A percentile compares a stretch with the other conserved stretches of the same genome.
Conservation (phyloP, 2,329 filamentous ascomycete species). For the Knufia fluminis region DNA sequence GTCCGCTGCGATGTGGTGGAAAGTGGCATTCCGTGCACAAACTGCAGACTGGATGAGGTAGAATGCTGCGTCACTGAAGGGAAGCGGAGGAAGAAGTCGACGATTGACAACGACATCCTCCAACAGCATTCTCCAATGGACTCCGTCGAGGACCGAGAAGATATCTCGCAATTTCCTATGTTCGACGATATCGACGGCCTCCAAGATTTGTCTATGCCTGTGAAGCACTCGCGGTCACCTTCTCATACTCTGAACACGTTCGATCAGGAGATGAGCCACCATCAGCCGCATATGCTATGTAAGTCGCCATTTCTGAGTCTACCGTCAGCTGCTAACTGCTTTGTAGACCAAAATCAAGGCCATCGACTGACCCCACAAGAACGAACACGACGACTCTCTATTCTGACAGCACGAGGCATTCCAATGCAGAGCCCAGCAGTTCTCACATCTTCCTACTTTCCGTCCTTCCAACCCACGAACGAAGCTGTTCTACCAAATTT, state of each 20-base stretch:
- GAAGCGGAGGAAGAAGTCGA: slow-evolving; percentile 69
- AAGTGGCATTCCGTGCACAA: slow-evolving; percentile 72
- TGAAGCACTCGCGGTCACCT: not conserved
- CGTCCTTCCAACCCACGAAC: slow-evolving; percentile 42
- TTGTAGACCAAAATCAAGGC: slow-evolving; percentile 41
- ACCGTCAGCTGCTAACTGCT: slow-evolving; percentile 9
- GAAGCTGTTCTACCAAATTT: slow-evolving; percentile 52
- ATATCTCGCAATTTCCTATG: slow-evolving; percentile 22
- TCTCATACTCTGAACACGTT: slow-evolving; percentile 25
- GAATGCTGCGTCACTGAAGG: slow-evolving; percentile 61
- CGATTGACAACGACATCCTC: slow-evolving; percentile 25
- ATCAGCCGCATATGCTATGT: slow-evolving; percentile 58
- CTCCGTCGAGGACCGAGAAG: slow-evolving; percentile 18
- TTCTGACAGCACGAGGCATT: slow-evolving; percentile 6
- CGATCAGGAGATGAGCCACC: slow-evolving; percentile 39
- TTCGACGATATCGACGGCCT: slow-evolving; percentile 24
- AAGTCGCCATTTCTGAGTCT: slow-evolving; percentile 27
- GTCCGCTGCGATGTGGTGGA: slow-evolving; percentile 92
- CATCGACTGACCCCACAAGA: slow-evolving; percentile 36
- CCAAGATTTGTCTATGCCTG: slow-evolving; percentile 11
- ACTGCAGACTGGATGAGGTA: slow-evolving; percentile 56
- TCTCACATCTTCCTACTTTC: slow-evolving; percentile 28
- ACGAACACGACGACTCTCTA: slow-evolving; percentile 38
- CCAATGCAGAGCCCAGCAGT: slow-evolving; percentile 15
- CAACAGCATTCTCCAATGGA: slow-evolving; percentile 17